Evolutionary conservation across 2,329 filamentous ascomycete genomes (phyloP), one percentile per base, ranked within the genome.

Genomic region (Lasiodiplodia hormozganensis): DNA sequence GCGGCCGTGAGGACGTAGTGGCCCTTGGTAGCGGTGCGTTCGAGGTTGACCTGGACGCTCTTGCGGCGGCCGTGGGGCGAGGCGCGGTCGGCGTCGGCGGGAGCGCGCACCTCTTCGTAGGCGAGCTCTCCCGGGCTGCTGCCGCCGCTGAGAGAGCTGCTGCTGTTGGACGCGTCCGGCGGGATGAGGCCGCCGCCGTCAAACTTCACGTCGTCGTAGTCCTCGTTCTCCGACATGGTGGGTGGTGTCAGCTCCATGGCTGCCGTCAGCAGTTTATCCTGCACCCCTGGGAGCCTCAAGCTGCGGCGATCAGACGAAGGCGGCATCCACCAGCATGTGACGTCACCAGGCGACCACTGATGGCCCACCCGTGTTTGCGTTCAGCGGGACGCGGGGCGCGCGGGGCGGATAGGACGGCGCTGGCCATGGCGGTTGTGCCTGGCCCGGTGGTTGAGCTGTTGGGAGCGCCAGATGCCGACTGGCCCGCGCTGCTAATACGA

Each of bases 1-100:
- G 86, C 83, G 2, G 83, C 81, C 0, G 80, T 85, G 34, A 87
- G 75, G 21, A 82, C 79, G 70, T 86, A 85, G 64, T 81, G 76
- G 18, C 82, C 83, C 66, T 80, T 83, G 62, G 77, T 78, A 47
- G 78, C 78, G 2, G 83, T 82, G 72, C 81, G 78, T 71, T 85
- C 80, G 38, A 86, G 74, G 49, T 80, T 76, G 49, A 86, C 77
- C 68, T 84, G 81, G 51, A 86, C 79, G 73, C 80, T 83, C 70
- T 78, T 80, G 64, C 78, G 74, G 68, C 77, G 69, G 8, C 69
- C 64, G 28, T 69, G 60, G 8, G 62, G 54, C 16, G 69, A 66
- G 16, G 68, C 28, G 14, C 43, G 36, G 21, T 58, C 40, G 43
- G 43, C 11, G 40, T 51, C 36, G 47, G 57, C 14, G 36, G 62